Base-by-base conservation (phyloP, 495 filamentous ascomycete species). In the Lasiosphaeria miniovina region DNA sequence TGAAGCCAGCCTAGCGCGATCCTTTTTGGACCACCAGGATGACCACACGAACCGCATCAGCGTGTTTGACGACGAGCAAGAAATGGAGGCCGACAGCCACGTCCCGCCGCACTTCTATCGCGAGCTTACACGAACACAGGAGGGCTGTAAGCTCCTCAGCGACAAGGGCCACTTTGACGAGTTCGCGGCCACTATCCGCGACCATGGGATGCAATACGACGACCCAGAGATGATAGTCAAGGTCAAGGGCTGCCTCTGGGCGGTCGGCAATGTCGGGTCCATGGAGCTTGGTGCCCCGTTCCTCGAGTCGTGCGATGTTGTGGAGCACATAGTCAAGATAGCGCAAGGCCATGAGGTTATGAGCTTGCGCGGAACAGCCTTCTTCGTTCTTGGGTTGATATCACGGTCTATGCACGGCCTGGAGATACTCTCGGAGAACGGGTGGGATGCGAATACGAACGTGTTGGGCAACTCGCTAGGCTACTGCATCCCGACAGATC, bases 251-350 rank as follows among this genome's bases (percentile, higher is more conserved):
- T 96, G 90, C 68, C 81, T 98, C 17, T 98, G 94, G 94, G 94
- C 94, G 0, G 90, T 98, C 8, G 94, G 95, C 33, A 98, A 98
- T 67, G 91, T 98, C 50, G 94, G 94, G 1, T 96, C 91, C 3
- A 98, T 98, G 95, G 93, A 96, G 65, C 84, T 97, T 36, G 94
- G 95, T 2, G 94, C 92, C 0, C 90, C 90, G 0, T 98, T 98
- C 72, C 80, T 98, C 4, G 90, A 93, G 69, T 87, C 87, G 55
- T 86, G 86, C 48, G 89, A 96, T 59, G 90, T 97, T 35, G 89
- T 97, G 33, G 82, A 86, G 67, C 82, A 85, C 58, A 91, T 98
- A 49, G 84, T 97, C 55, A 77, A 82, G 64, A 96, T 98, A 69
- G 95, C 94, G 3, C 86, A 95, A 66, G 78, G 76, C 60, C 91